phyloP scores from a whole-genome alignment of 495 filamentous ascomycete species.

The Penicillium coprophilum region DNA sequence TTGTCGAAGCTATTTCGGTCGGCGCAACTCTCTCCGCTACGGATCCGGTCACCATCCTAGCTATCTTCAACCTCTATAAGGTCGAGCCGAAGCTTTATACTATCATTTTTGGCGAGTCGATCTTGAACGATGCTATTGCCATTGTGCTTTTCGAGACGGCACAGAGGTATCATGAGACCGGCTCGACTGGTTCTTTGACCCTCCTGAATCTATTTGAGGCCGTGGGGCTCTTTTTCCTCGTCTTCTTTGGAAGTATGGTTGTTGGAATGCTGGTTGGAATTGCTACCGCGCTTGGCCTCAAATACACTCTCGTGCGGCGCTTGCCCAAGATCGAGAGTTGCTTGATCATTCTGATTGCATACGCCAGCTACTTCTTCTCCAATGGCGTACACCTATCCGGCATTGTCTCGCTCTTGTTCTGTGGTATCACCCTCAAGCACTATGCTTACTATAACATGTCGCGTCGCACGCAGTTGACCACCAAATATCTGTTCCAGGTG shows the following conservation, averaged over 20 bases:
- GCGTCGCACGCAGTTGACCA: conserved; percentile 91
- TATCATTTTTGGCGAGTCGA: conserved; percentile 96
- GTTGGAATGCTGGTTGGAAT: conserved; percentile 88
- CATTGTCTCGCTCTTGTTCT: conserved; percentile 95
- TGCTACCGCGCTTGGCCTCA: conserved; percentile 79
- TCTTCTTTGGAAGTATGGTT: conserved; percentile 91
- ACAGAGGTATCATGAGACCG: conserved; percentile 73
- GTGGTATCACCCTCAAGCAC: conserved; percentile 96
- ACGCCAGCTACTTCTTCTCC: conserved; percentile 95
- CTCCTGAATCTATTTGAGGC: conserved; percentile 81
- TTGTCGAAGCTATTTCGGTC: conserved; percentile 92
- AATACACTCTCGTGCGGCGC: conserved; percentile 87
- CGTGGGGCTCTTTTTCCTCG: conserved; percentile 88
- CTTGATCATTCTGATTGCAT: conserved; percentile 87
- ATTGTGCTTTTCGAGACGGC: conserved; percentile 99
- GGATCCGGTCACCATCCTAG: conserved; percentile 94
- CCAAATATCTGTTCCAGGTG: conserved; percentile 95
- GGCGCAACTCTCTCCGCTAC: conserved; percentile 95
- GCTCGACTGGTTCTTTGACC: conserved; percentile 59
- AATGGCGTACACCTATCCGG: conserved; percentile 93
- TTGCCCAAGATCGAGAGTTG: conserved; percentile 97
- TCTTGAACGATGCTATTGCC: conserved; percentile 95
- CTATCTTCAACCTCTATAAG: conserved; percentile 99
- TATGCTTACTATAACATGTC: conserved; percentile 99
- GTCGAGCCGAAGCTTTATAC: conserved; percentile 98